These are phyloP conservation scores for Globisporangium spiculum DNA, from an alignment of 352 stramenopile species.

Conservation along the genomic window DNA sequence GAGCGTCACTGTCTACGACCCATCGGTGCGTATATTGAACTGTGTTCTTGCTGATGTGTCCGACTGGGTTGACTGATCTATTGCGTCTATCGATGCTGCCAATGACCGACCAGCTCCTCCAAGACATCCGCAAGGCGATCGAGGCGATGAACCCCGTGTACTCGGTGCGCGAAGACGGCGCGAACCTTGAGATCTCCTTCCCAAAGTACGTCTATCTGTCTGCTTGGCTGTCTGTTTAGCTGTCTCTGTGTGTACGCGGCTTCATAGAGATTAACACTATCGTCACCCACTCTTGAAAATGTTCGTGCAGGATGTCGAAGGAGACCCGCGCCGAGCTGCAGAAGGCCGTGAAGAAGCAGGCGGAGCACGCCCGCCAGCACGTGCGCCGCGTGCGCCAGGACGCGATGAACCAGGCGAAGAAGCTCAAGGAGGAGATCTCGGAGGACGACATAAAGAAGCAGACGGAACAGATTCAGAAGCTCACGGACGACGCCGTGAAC, in stretches of 20 bases:
- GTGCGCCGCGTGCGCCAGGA: conserved; percentile 83
- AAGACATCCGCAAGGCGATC: conserved; percentile 70
- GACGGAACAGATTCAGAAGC: conserved; percentile 77
- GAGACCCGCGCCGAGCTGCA: conserved; percentile 77
- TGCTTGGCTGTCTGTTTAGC: background rate
- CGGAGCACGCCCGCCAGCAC: conserved; percentile 76
- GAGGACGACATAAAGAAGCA: conserved; percentile 77
- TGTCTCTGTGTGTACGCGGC: background rate
- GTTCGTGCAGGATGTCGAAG: conserved; percentile 67
- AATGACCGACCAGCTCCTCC: conserved; percentile 41
- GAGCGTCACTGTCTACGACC: conserved; percentile 77
- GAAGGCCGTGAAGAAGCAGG: conserved; percentile 82
- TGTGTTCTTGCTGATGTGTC: background rate
- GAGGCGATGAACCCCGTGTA: conserved; percentile 77
- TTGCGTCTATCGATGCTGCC: background rate
- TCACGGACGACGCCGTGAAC: conserved; percentile 65
- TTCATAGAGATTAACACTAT: background rate
- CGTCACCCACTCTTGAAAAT: background rate
- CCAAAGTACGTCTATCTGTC: conserved; percentile 51
- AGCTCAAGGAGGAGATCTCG: conserved; percentile 75
- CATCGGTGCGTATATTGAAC: conserved; percentile 42
- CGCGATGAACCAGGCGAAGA: conserved; percentile 80
- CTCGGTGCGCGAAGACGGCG: conserved; percentile 64
- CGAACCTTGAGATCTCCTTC: conserved; percentile 71
- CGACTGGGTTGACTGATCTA: background rate